Evolutionary conservation across 257 asterid genomes (phyloP).

Genomic region (Petunia secreta): DNA sequence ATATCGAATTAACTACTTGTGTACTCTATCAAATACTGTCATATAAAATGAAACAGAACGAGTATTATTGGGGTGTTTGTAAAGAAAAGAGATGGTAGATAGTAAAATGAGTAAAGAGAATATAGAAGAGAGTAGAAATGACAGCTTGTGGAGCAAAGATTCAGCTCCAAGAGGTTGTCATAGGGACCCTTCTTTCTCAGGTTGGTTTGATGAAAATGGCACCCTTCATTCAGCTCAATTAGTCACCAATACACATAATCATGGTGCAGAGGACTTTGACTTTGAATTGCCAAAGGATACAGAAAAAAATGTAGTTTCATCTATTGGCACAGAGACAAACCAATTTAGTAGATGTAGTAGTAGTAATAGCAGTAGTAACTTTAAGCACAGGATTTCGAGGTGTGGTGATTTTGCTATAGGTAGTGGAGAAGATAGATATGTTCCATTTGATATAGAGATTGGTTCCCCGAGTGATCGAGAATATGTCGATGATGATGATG

Average conservation of each 20-base stretch:
- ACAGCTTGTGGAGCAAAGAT: slow-evolving; percentile 24
- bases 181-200: slow-evolving; percentile 72
- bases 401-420: slow-evolving; percentile 38
- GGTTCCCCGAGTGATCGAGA: slow-evolving; percentile 35
- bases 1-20: too few species aligned
- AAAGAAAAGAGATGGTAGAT: slow-evolving; percentile 53
- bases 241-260: slow-evolving; percentile 31
- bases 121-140: slow-evolving; percentile 42
- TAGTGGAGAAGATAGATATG: slow-evolving; percentile 50
- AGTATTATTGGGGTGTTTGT: too few species aligned
- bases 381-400: slow-evolving; percentile 54
- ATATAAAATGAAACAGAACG: too few species aligned
- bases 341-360: slow-evolving; percentile 27
- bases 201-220: slow-evolving; percentile 73
- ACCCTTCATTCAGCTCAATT: slow-evolving; percentile 39
- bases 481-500: slow-evolving; percentile 24
- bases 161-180: slow-evolving; percentile 28
- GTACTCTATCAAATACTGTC: too few species aligned
- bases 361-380: slow-evolving; percentile 23
- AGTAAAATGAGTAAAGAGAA: slow-evolving; percentile 39
- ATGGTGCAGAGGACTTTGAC: slow-evolving; percentile 48
- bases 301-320: slow-evolving; percentile 29
- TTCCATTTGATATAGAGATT: slow-evolving; percentile 73
- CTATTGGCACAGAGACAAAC: slow-evolving; percentile 40
- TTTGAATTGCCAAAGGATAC: slow-evolving; percentile 46